Percentiles rank a stretch among this genome's conserved stretches.
phyloP scores from a whole-genome alignment of 1,284 basidiomycete genomes.

The Inonotus obliquus region DNA sequence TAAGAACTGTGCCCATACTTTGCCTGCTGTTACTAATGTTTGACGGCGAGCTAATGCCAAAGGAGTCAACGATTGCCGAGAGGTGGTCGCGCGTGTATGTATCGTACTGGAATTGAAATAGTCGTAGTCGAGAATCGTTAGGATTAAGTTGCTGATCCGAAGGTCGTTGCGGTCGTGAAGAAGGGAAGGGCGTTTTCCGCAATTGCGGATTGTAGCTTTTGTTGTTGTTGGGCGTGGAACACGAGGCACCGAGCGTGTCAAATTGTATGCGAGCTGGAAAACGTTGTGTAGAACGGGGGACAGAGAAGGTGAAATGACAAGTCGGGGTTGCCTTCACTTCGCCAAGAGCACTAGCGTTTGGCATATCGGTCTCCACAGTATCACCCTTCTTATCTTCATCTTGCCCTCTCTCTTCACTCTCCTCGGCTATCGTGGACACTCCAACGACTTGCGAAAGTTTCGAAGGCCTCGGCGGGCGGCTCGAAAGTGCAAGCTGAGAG shows the following conservation, averaged over 20 bases:
- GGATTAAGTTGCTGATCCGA: constrained; percentile 28
- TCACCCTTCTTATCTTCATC: constrained; percentile 21
- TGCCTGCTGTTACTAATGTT: constrained; percentile 35
- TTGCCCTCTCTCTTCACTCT: constrained; percentile 5
- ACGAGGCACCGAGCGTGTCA: constrained; percentile 31
- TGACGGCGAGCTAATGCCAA: constrained; percentile 73
- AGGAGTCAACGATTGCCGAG: constrained; percentile 86
- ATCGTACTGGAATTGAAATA: constrained; percentile 92
- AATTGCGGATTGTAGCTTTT: constrained; percentile 25
- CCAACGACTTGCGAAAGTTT: constrained; percentile 26
- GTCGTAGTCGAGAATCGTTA: constrained; percentile 70
- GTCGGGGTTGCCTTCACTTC: constrained; percentile 31
- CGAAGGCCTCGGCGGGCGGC: constrained; percentile 14
- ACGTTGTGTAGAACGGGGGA: constrained; percentile 39
- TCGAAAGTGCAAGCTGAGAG: neutral
- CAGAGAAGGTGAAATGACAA: constrained; percentile 73
- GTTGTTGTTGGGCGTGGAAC: constrained; percentile 13
- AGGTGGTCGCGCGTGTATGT: constrained; percentile 91
- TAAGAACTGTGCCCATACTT: constrained; percentile 39
- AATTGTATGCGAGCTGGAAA: constrained; percentile 21
- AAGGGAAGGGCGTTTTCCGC: constrained; percentile 52
- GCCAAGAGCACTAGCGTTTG: constrained; percentile 29
- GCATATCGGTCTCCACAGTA: constrained; percentile 30
- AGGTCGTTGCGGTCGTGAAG: constrained; percentile 17
- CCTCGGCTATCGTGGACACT: constrained; percentile 16